phyloP scores from a whole-genome alignment of 352 stramenopile species.

The Globisporangium echinulatum region DNA sequence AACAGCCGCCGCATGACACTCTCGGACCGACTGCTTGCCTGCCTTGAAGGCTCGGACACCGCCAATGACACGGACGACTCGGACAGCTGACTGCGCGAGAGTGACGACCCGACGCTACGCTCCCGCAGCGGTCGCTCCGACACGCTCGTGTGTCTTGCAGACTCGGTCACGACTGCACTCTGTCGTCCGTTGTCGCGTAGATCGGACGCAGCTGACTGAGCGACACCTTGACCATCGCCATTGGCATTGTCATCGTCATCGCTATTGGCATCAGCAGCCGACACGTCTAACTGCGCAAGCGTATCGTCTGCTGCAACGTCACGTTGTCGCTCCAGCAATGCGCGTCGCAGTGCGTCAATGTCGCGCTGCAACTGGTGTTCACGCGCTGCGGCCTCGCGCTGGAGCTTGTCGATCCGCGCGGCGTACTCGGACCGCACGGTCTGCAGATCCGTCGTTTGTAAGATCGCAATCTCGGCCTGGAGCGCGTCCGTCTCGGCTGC shows the following conservation, averaged over 20 bases:
- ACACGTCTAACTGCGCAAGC: too few species aligned
- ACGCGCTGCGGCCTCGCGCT: constrained; percentile 33
- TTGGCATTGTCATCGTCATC: background rate
- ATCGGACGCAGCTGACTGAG: too few species aligned
- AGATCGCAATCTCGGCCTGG: constrained; percentile 48
- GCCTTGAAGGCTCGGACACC: background rate
- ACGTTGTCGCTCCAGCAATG: constrained; percentile 26
- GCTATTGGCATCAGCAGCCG: background rate
- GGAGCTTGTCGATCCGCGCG: constrained; percentile 37
- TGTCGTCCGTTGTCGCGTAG: too few species aligned
- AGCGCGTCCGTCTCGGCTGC: constrained; percentile 52
- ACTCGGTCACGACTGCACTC: background rate
- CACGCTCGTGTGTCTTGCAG: constrained; percentile 2
- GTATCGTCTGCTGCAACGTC: too few species aligned
- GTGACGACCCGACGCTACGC: constrained; percentile 31
- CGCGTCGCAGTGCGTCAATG: constrained; percentile 44
- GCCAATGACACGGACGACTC: constrained; percentile 16
- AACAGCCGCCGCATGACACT: constrained; percentile 4
- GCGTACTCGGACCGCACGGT: constrained; percentile 38
- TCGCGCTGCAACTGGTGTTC: constrained; percentile 44
- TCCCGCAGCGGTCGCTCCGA: constrained; percentile 18
- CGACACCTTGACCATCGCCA: background rate
- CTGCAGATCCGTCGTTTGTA: constrained; percentile 60
- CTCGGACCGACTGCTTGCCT: background rate
- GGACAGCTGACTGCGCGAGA: constrained; percentile 57